A percentile compares a stretch with the other conserved stretches of the same genome.
Conservation (phyloP, 2,329 filamentous ascomycete genomes). For the Colletotrichum navitas region DNA sequence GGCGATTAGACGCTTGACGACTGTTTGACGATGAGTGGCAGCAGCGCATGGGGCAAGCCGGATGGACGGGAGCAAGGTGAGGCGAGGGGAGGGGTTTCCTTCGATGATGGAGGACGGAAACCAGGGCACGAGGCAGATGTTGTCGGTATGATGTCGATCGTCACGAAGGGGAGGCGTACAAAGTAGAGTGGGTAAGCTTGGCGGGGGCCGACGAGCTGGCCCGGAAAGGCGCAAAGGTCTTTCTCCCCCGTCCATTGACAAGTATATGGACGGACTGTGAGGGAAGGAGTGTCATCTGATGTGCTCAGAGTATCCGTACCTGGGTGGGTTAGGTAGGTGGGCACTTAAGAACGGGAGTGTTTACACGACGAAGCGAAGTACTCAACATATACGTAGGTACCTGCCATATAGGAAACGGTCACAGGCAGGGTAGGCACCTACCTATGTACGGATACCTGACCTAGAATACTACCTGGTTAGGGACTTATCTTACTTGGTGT, state of each 20-base stretch:
- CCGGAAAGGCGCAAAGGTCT: conserved; percentile 20
- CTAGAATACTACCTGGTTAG: no score
- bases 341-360: not conserved
- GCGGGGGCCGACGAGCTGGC: conserved; percentile 5
- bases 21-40: not conserved
- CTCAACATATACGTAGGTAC: no score
- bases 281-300: conserved; percentile 32
- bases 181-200: conserved; percentile 14
- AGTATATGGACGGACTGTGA: conserved; percentile 10
- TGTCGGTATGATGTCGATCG: conserved; percentile 41
- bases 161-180: no score
- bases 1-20: not conserved
- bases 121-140: conserved; percentile 23
- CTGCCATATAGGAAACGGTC: not conserved
- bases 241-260: not conserved
- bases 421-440: not conserved
- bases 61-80: not conserved
- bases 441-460: no score
- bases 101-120: conserved; percentile 1
- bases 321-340: no score
- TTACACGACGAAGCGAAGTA: not conserved
- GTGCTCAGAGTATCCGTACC: not conserved
- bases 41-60: not conserved
- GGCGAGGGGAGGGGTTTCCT: conserved; percentile 1
- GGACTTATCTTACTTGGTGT: no score